Base-by-base conservation (phyloP, 2,329 filamentous ascomycete species). In the Aspergillus fumigatiaffinis region DNA sequence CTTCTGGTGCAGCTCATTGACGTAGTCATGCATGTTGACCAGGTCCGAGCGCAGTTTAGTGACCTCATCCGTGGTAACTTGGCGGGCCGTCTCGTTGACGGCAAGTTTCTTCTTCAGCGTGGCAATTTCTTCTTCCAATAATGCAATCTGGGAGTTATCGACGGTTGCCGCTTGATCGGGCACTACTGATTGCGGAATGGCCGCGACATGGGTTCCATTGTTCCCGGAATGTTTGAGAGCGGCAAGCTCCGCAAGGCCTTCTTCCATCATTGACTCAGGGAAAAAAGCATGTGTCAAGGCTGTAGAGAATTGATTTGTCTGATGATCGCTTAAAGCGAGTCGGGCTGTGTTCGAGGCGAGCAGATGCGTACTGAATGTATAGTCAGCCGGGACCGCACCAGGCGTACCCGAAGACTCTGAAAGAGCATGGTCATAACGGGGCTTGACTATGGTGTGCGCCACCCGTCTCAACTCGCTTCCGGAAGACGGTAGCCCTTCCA, bases 361-460 rank as follows among this genome's bases (percentile, higher is more conserved):
- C 38, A 78, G 58, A 53, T 77, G 76, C 3, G 75, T 73, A 58
- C 69, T 70, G 57, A 79, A 71, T 38, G 69, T 66, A 60, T 80
- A 80, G 35, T 75, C 75, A 9, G 71, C 66, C 3, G 78, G 78
- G 20, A 80, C 67, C 10, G 70, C 62, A 38, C 74, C 76, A 26
- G 68, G 62, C 4, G 65, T 61, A 47, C 73, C 68, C 8, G 67
- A 64, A n/a, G 66, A 65, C 55, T 74, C 72, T 2, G 71, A 68
- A 32, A 78, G 66, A 8, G 72, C 67, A 61, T 69, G 70, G 58
- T 77, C 76, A 59, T 77, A 76, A 60, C 75, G 74, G n/a, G 93
- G 93, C 77, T 96, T 97, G 59, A 93, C 81, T 25, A 97, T 82
- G 1, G 81, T 82, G 52, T 80, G 77, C 23, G 83, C 74, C 17